These are phyloP conservation scores for Aspergillus mulundensis DNA, from an alignment of 495 filamentous ascomycete genomes.

Conservation along the genomic window DNA sequence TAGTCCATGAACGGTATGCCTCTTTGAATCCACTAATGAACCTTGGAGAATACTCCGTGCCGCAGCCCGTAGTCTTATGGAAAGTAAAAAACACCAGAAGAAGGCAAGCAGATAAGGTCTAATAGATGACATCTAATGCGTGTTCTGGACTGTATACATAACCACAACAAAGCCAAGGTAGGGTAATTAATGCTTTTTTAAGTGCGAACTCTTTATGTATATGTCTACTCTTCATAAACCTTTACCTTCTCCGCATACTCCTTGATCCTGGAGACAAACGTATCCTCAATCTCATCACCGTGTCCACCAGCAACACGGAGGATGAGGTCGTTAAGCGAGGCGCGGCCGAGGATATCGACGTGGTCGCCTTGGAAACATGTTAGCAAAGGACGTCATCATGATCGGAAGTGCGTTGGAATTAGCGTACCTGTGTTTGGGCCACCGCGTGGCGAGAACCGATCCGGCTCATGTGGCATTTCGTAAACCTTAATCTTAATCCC, in stretches of 20 bases:
- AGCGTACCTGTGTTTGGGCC: constrained; percentile 80
- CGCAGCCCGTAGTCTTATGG: no score
- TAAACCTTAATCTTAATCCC: constrained; percentile 74
- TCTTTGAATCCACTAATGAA: no score
- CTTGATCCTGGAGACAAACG: constrained; percentile 70
- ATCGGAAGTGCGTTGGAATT: background rate
- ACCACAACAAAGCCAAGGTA: background rate
- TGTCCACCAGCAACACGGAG: constrained; percentile 83
- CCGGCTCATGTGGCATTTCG: constrained; percentile 96
- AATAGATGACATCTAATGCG: background rate
- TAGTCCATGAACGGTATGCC: no score
- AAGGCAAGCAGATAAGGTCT: background rate
- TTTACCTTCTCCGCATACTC: constrained; percentile 78
- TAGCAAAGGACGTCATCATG: background rate
- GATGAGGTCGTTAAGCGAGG: constrained; percentile 86
- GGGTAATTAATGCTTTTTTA: background rate
- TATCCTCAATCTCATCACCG: constrained; percentile 74
- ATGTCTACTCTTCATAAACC: constrained; percentile 57
- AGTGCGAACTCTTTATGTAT: background rate
- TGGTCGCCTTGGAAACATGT: constrained; percentile 63
- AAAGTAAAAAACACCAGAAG: no score
- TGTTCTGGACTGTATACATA: background rate
- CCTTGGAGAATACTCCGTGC: no score
- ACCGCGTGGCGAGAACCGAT: constrained; percentile 83
- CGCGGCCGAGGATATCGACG: constrained; percentile 88